Evolutionary conservation across 768 basidiomycete species (phyloP).

Genomic region (Cyclocybe cylindracea): DNA sequence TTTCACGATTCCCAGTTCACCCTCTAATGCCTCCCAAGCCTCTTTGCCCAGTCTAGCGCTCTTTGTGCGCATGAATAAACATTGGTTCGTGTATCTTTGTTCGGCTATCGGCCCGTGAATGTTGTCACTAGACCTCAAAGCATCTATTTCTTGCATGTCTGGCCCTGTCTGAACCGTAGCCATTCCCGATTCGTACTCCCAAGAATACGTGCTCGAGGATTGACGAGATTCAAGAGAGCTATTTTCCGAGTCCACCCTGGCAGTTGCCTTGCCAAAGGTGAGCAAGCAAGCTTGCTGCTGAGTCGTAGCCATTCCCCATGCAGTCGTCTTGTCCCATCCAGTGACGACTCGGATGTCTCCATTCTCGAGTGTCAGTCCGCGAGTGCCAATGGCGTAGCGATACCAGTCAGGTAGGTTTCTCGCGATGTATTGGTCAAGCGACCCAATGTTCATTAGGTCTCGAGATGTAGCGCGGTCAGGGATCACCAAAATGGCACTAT

Average conservation of each 20-base stretch:
- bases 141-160: background rate
- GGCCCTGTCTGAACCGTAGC: slow-evolving; percentile 1
- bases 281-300: too few relatives aligned
- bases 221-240: background rate
- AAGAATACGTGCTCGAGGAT: background rate
- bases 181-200: slow-evolving; percentile 6
- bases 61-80: slow-evolving; percentile 6
- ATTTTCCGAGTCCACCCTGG: background rate
- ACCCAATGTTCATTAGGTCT: slow-evolving; percentile 5
- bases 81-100: slow-evolving; percentile 9
- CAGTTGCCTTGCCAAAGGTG: slow-evolving; percentile 7
- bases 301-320: slow-evolving; percentile 25
- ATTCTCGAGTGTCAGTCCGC: slow-evolving; percentile 13
- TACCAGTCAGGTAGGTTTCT: slow-evolving; percentile 12
- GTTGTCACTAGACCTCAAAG: background rate
- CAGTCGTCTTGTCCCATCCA: slow-evolving; percentile 19
- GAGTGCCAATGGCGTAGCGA: slow-evolving; percentile 6
- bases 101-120: background rate
- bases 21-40: background rate
- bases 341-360: slow-evolving; percentile 25
- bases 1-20: too few relatives aligned
- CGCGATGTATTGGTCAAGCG: slow-evolving; percentile 3
- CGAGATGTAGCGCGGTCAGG: slow-evolving; percentile 9
- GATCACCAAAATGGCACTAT: slow-evolving; percentile 16
- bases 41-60: background rate